Evolutionary conservation across 345 rosid genomes (phyloP).

Genomic region (Hibiscus tridactylites): DNA sequence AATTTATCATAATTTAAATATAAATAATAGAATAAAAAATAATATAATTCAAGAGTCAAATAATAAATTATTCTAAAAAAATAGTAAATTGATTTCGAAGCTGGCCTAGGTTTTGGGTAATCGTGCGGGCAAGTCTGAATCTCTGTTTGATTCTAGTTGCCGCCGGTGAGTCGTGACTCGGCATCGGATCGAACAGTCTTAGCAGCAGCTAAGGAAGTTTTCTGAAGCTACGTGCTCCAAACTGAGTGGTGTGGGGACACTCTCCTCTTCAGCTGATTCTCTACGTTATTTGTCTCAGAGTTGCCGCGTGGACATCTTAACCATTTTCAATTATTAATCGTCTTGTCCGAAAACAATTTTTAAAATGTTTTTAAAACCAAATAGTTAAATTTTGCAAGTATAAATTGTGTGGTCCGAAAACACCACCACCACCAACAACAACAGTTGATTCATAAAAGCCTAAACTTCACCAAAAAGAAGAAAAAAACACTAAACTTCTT

Average conservation of each 20-base stretch:
- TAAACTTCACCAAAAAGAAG: slow-evolving; percentile 15
- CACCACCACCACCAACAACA: no score
- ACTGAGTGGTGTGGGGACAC: not conserved
- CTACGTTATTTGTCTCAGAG: not conserved
- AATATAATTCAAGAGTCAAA: no score
- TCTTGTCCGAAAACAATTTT: no score
- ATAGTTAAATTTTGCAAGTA: not conserved
- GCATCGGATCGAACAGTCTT: not conserved
- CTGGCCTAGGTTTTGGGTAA: not conserved
- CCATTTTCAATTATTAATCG: not conserved
- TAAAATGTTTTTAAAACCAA: no score
- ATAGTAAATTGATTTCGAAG: not conserved
- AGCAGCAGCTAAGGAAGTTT: not conserved
- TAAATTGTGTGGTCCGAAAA: not conserved
- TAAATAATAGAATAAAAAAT: no score
- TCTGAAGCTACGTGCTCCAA: not conserved
- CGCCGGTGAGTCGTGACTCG: not conserved
- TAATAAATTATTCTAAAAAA: no score
- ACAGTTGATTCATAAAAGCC: slow-evolving; percentile 3
- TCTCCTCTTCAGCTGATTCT: not conserved
- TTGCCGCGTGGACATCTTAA: not conserved
- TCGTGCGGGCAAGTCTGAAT: not conserved
- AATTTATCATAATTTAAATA: no score
- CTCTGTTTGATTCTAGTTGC: not conserved
- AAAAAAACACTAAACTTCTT: not conserved